Conservation (phyloP, 2,329 filamentous ascomycete genomes). For the Diplodia scrobiculata region DNA sequence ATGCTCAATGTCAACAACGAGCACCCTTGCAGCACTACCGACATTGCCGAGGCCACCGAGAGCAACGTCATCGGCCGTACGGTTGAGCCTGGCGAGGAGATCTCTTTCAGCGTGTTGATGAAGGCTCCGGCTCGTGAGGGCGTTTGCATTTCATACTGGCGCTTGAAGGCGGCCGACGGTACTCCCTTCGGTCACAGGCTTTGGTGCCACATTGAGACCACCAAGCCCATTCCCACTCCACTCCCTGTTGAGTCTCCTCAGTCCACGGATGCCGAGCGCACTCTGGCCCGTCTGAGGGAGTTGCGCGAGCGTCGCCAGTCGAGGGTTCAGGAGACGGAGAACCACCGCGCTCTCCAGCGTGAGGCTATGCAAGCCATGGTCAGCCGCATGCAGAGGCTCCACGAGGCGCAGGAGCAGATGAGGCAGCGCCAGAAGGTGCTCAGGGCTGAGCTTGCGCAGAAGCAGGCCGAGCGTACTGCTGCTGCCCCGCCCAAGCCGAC, state of each 20-base stretch:
- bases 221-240: slow-evolving; percentile 17
- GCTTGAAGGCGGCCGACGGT: slow-evolving; percentile 78
- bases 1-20: slow-evolving; percentile 88
- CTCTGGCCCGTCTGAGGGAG: slow-evolving; percentile 24
- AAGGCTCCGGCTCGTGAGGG: slow-evolving; percentile 77
- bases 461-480: slow-evolving; percentile 18
- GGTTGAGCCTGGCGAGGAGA: slow-evolving; percentile 72
- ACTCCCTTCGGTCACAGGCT: slow-evolving; percentile 86
- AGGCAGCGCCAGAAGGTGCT: slow-evolving; percentile 29
- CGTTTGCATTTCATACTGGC: slow-evolving; percentile 93
- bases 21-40: slow-evolving; percentile 74
- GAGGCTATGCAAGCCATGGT: slow-evolving; percentile 37
- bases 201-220: slow-evolving; percentile 87
- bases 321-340: slow-evolving; percentile 30
- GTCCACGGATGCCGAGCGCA: slow-evolving; percentile 25
- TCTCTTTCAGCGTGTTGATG: slow-evolving; percentile 80
- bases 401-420: slow-evolving; percentile 30
- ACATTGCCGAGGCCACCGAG: slow-evolving; percentile 77
- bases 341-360: slow-evolving; percentile 30
- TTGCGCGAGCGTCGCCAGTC: slow-evolving; percentile 26
- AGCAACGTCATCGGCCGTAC: slow-evolving; percentile 73
- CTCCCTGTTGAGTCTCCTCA: slow-evolving; percentile 24
- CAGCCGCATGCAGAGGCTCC: slow-evolving; percentile 37
- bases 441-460: slow-evolving; percentile 16
- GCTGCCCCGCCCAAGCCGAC: slow-evolving; percentile 23